Percentiles rank a stretch among this genome's conserved stretches.
Evolutionary conservation across 495 filamentous ascomycete genomes (phyloP).

Genomic region (Aspergillus incahuasiensis): DNA sequence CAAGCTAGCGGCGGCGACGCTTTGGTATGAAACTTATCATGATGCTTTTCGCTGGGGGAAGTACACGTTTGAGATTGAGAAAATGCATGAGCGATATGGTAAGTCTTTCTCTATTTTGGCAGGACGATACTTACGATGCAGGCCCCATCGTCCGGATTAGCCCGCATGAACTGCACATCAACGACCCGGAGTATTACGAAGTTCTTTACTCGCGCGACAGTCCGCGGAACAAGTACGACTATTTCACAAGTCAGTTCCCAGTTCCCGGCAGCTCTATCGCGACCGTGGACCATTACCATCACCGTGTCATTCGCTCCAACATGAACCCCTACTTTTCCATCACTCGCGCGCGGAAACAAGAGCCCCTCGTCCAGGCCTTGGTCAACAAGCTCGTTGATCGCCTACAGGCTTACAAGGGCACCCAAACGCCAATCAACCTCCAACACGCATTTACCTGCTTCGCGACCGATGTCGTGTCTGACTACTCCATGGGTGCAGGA

Average conservation of each 20-base stretch:
- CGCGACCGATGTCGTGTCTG: conserved; percentile 39
- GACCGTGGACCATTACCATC: conserved; percentile 22
- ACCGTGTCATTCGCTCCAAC: conserved; percentile 24
- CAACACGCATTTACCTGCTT: conserved; percentile 33
- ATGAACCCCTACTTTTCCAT: conserved; percentile 33
- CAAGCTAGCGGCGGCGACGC: conserved; percentile 37
- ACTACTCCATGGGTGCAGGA: conserved; percentile 31
- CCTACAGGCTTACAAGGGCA: conserved; percentile 26
- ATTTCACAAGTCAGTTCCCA: conserved; percentile 18
- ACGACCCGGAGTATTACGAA: conserved; percentile 27
- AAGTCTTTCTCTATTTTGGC: background rate
- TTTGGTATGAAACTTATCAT: conserved; percentile 28
- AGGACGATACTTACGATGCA: background rate
- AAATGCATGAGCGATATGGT: conserved; percentile 37
- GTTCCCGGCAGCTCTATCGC: conserved; percentile 11
- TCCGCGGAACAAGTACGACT: conserved; percentile 24
- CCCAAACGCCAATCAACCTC: conserved; percentile 25
- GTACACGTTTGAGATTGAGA: conserved; percentile 25
- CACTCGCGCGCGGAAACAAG: conserved; percentile 24
- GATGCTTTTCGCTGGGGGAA: conserved; percentile 19
- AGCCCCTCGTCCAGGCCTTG: conserved; percentile 26
- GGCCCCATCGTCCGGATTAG: conserved; percentile 33
- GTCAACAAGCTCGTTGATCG: conserved; percentile 31
- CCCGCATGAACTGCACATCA: conserved; percentile 22
- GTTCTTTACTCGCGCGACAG: conserved; percentile 16